Evolutionary conservation across 192 early-diverging fungal genomes (phyloP).

Genomic region (Coemansia sp.): DNA sequence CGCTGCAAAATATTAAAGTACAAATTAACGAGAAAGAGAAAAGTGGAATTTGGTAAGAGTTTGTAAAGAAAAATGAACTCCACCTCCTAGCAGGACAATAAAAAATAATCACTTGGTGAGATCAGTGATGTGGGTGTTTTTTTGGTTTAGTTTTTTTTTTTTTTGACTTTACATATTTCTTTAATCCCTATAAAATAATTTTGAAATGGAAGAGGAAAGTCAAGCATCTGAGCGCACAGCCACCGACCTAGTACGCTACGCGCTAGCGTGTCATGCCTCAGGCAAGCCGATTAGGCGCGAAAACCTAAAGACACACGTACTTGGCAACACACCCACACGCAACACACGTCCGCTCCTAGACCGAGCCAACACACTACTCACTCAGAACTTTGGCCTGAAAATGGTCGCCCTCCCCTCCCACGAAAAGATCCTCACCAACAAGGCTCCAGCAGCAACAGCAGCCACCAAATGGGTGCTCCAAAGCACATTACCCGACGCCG

Average conservation of each 20-base stretch:
- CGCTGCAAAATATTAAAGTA: neutral
- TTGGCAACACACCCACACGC: constrained; percentile 9
- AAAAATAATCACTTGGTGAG: neutral
- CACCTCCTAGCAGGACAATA: no score
- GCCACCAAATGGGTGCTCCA: constrained; percentile 49
- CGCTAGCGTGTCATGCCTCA: constrained; percentile 45
- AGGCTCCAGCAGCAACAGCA: neutral
- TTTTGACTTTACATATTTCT: neutral
- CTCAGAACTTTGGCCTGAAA: constrained; percentile 39
- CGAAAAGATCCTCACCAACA: constrained; percentile 24
- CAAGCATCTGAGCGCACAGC: constrained; percentile 28
- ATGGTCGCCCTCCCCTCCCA: constrained; percentile 40
- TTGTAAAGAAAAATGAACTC: neutral
- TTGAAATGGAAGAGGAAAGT: constrained; percentile 16
- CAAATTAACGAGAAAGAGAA: neutral
- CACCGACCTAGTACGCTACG: constrained; percentile 43
- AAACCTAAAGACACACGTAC: constrained; percentile 22
- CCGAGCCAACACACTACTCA: constrained; percentile 31
- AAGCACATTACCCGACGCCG: constrained; percentile 35
- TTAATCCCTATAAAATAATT: no score
- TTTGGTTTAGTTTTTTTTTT: neutral
- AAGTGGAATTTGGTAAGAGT: neutral
- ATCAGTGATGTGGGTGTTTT: neutral
- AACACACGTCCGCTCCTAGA: constrained; percentile 23
- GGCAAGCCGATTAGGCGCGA: constrained; percentile 44